Conservation (phyloP, 2,329 filamentous ascomycete genomes). For the Pyrenochaeta sp. region DNA sequence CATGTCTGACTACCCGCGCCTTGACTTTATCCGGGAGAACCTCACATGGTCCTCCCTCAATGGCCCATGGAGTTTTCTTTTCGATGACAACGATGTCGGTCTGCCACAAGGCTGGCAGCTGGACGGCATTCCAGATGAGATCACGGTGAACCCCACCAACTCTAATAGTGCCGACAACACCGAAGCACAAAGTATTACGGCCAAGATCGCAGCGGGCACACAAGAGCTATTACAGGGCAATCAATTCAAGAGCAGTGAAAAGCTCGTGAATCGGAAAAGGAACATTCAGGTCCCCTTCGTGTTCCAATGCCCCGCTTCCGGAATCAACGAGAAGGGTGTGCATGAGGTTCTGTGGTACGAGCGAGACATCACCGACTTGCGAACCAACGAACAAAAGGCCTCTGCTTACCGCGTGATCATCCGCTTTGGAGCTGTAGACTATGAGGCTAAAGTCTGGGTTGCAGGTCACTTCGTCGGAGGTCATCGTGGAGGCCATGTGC, state of each 20-base stretch:
- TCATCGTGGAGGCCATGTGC: conserved; percentile 68
- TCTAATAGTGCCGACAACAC: conserved; percentile 26
- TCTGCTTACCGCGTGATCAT: conserved; percentile 56
- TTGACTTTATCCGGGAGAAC: conserved; percentile 67
- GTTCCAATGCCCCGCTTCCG: conserved; percentile 71
- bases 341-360: conserved; percentile 76
- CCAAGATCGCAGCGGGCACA: conserved; percentile 61
- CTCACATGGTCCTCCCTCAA: conserved; percentile 69
- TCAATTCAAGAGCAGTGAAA: conserved; percentile 39
- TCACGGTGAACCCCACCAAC: conserved; percentile 33
- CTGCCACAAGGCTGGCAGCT: conserved; percentile 63
- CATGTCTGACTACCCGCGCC: conserved; percentile 64
- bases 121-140: conserved; percentile 58
- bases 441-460: conserved; percentile 67
- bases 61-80: conserved; percentile 70
- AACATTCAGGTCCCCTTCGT: conserved; percentile 71
- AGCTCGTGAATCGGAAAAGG: conserved; percentile 54
- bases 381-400: conserved; percentile 53
- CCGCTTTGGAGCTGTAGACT: conserved; percentile 70
- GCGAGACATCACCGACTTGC: conserved; percentile 60
- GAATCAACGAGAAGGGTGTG: conserved; percentile 67
- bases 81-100: conserved; percentile 71
- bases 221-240: conserved; percentile 59
- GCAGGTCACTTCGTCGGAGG: conserved; percentile 62
- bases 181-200: conserved; percentile 51